phyloP scores from a whole-genome alignment of 2,329 filamentous ascomycete genomes.

The Atkinsonella texensis region DNA sequence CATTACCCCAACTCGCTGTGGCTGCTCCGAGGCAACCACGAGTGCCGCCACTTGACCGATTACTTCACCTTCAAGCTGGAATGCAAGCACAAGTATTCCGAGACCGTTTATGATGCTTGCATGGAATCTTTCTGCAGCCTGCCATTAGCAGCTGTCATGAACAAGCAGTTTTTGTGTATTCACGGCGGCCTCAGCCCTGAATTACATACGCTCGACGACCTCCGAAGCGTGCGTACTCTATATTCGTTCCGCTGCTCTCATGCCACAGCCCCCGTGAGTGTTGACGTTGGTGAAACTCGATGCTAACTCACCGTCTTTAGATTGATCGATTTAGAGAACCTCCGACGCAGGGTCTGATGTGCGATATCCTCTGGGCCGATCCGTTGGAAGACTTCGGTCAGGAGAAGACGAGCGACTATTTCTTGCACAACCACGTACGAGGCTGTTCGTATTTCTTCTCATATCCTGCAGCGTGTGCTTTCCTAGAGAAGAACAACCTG shows the following conservation, averaged over 20 bases:
- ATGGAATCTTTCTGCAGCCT: slow-evolving; percentile 96
- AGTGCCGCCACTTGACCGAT: slow-evolving; percentile 96
- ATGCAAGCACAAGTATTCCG: slow-evolving; percentile 99
- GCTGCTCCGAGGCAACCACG: slow-evolving; percentile 95
- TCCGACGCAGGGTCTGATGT: slow-evolving; percentile 96
- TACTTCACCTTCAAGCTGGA: slow-evolving; percentile 99
- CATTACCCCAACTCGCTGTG: slow-evolving; percentile 97
- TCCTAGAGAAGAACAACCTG: slow-evolving; percentile 97
- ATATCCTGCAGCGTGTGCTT: slow-evolving; percentile 91
- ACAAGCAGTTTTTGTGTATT: slow-evolving; percentile 99
- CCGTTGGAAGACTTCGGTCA: slow-evolving; percentile 97
- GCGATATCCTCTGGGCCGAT: slow-evolving; percentile 97
- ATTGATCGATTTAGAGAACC: slow-evolving; percentile 97
- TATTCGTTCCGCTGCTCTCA: background rate
- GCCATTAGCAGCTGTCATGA: slow-evolving; percentile 94
- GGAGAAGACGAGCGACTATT: slow-evolving; percentile 96
- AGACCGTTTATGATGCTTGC: slow-evolving; percentile 90
- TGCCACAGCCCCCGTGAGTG: too few species aligned
- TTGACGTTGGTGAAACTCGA: too few species aligned
- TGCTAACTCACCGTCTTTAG: slow-evolving; percentile 27
- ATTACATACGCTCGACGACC: slow-evolving; percentile 86
- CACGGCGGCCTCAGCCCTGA: slow-evolving; percentile 94
- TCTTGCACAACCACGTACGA: slow-evolving; percentile 94
- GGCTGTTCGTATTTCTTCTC: slow-evolving; percentile 99
- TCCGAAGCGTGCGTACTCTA: slow-evolving; percentile 64